Evolutionary conservation across 1,284 basidiomycete species (phyloP).

Genomic region (Cryptococcus sp.): DNA sequence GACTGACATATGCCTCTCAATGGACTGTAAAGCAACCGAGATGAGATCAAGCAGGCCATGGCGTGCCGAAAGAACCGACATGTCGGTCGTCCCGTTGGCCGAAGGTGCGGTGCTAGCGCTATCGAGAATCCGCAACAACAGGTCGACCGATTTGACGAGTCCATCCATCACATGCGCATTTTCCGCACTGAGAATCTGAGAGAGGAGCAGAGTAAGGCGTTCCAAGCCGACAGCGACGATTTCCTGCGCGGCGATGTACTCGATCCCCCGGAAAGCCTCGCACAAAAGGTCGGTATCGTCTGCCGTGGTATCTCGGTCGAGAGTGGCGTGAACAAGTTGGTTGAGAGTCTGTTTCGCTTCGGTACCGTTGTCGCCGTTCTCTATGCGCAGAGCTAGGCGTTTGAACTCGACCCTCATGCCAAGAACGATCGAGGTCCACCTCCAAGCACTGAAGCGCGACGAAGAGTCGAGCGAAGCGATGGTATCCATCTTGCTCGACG

Average conservation of each 20-base stretch:
- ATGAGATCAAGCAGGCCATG: constrained; percentile 35
- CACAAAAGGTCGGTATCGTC: constrained; percentile 43
- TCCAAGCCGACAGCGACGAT: constrained; percentile 38
- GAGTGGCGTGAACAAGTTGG: constrained; percentile 27
- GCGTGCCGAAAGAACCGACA: constrained; percentile 18
- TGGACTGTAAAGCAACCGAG: constrained; percentile 30
- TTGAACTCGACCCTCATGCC: constrained; percentile 46
- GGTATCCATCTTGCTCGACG: constrained; percentile 6
- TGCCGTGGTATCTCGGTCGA: constrained; percentile 32
- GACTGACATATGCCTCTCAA: constrained; percentile 28
- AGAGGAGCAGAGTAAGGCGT: constrained; percentile 27
- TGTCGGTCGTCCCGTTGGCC: constrained; percentile 7
- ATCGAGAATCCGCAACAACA: constrained; percentile 34
- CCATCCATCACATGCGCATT: constrained; percentile 24
- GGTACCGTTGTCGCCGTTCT: constrained; percentile 27
- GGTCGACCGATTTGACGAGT: constrained; percentile 24
- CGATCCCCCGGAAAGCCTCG: constrained; percentile 42
- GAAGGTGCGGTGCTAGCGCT: constrained; percentile 12
- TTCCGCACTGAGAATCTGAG: constrained; percentile 33
- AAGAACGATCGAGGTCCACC: constrained; percentile 42
- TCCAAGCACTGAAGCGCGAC: constrained; percentile 37
- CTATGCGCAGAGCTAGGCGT: constrained; percentile 34
- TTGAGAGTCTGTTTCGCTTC: constrained; percentile 32
- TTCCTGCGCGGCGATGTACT: constrained; percentile 35
- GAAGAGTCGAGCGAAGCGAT: constrained; percentile 21